Percentiles rank a stretch among this genome's conserved stretches.
Evolutionary conservation across 2,329 filamentous ascomycete species (phyloP).

Genomic region (Monilinia fructicola): DNA sequence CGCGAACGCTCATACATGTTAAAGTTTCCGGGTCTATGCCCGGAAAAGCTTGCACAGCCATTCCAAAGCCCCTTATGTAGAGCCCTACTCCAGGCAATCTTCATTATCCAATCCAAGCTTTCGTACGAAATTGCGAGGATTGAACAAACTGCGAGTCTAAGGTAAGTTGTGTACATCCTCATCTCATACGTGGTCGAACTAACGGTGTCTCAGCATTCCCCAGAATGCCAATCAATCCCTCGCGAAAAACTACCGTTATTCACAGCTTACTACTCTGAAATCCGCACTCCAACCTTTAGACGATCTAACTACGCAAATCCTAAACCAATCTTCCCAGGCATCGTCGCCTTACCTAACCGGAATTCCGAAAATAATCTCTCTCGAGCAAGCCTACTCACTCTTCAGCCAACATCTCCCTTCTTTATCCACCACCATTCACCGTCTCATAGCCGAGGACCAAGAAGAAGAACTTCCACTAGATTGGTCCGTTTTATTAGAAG

Average conservation of each 20-base stretch:
- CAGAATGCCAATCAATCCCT: slow-evolving; percentile 33
- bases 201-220: slow-evolving; percentile 27
- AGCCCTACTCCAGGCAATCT: slow-evolving; percentile 26
- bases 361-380: slow-evolving; percentile 36
- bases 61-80: slow-evolving; percentile 30
- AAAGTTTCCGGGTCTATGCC: slow-evolving; percentile 19
- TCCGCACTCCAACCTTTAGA: slow-evolving; percentile 23
- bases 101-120: slow-evolving; percentile 31
- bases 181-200: not conserved
- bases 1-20: slow-evolving; percentile 30
- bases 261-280: slow-evolving; percentile 30
- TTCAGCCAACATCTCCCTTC: slow-evolving; percentile 25
- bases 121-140: slow-evolving; percentile 27
- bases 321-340: slow-evolving; percentile 2
- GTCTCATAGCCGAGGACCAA: slow-evolving; percentile 34
- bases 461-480: slow-evolving; percentile 35
- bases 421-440: slow-evolving; percentile 21
- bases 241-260: slow-evolving; percentile 32
- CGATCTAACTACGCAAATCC: slow-evolving; percentile 4
- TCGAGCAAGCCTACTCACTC: slow-evolving; percentile 33
- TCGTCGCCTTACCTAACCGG: not conserved
- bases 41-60: slow-evolving; percentile 25
- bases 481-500: slow-evolving; percentile 31
- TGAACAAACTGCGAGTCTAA: slow-evolving; percentile 18
- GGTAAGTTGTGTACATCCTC: slow-evolving; percentile 16